A percentile compares a stretch with the other conserved stretches of the same genome.
Evolutionary conservation across 1,284 basidiomycete genomes (phyloP).

Genomic region (Mycena sp.): DNA sequence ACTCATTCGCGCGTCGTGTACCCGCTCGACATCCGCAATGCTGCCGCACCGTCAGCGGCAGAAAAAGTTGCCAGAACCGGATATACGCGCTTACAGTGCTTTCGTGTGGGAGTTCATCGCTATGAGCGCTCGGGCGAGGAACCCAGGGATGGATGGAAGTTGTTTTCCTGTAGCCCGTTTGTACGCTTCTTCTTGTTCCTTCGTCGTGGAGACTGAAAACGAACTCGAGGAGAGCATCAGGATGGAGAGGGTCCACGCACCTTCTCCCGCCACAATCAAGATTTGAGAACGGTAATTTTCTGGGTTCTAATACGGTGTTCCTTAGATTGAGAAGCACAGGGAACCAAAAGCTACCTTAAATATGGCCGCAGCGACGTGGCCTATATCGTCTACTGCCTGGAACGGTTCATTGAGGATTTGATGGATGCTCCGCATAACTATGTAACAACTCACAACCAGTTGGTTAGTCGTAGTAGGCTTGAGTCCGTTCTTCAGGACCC

Average conservation of each 20-base stretch:
- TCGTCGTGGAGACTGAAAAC: slow-evolving; percentile 33
- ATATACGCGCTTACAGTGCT: slow-evolving; percentile 47
- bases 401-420: background rate
- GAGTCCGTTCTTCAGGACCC: background rate
- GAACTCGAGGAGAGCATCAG: background rate
- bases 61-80: background rate
- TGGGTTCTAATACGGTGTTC: slow-evolving; percentile 35
- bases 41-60: slow-evolving; percentile 28
- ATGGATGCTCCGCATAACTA: background rate
- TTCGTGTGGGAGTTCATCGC: slow-evolving; percentile 43
- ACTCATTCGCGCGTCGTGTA: slow-evolving; percentile 35
- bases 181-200: slow-evolving; percentile 42
- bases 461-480: background rate
- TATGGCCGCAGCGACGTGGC: slow-evolving; percentile 45
- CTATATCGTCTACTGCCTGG: slow-evolving; percentile 49
- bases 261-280: slow-evolving; percentile 44
- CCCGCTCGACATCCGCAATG: slow-evolving; percentile 43
- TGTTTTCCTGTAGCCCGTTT: slow-evolving; percentile 43
- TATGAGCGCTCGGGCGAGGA: slow-evolving; percentile 40
- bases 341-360: slow-evolving; percentile 38
- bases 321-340: background rate
- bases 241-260: slow-evolving; percentile 21
- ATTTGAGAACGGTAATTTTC: slow-evolving; percentile 37
- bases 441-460: background rate
- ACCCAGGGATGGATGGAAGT: slow-evolving; percentile 41